Evolutionary conservation across 148 eudicot genomes (phyloP).

Genomic region (Rhododendron molle): DNA sequence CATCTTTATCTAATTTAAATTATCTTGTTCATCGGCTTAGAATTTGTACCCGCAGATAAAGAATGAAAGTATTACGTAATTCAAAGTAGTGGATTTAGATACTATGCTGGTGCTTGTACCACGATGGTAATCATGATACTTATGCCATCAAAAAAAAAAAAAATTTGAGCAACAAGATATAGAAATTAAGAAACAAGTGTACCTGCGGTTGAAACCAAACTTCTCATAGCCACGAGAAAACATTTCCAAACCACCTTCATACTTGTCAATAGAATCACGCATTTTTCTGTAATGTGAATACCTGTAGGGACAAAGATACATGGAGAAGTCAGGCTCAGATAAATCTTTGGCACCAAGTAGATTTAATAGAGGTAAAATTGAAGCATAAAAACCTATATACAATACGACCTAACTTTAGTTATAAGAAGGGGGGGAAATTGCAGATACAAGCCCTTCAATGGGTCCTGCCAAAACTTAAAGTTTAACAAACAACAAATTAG

Average conservation of each 20-base stretch:
- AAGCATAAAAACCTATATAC: background rate
- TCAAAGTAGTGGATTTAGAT: background rate
- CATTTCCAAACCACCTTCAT: constrained; percentile 84
- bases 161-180: background rate
- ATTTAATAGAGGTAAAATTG: background rate
- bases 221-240: constrained; percentile 96
- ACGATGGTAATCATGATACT: background rate
- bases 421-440: too few relatives aligned
- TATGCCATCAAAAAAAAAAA: background rate
- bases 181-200: constrained; percentile 7
- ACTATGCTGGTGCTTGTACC: background rate
- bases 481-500: background rate
- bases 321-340: background rate
- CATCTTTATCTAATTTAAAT: background rate
- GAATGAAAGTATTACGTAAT: background rate
- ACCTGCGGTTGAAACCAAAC: constrained; percentile 88
- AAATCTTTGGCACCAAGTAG: constrained; percentile 4
- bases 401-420: background rate
- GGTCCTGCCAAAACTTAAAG: background rate
- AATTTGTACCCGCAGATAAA: background rate
- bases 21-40: background rate
- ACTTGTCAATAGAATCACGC: constrained; percentile 78
- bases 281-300: constrained; percentile 61
- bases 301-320: constrained; percentile 28
- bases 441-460: background rate